Evolutionary conservation across 202 grass and related monocot genomes (phyloP), one percentile per base, ranked within the genome.

Genomic region (Digitaria exilis): DNA sequence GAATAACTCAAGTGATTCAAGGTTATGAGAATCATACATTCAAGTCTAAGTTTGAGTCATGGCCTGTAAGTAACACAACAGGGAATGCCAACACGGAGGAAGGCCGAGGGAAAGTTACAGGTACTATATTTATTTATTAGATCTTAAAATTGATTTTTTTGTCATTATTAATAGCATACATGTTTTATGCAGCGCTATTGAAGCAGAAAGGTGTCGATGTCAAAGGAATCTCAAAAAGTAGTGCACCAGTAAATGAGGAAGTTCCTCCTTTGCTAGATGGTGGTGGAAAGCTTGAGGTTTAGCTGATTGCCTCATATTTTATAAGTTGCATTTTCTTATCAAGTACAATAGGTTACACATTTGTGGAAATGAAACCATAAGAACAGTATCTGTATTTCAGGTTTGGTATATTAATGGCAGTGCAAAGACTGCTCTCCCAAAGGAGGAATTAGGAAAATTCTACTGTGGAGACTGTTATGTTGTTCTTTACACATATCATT

Each of bases 381-480:
- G 44, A 75, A 68, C 22, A 79, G 81, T 55, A 43, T 78, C 76
- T 69, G 51, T 82, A 43, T 86, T 87, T 85, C 79, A 99, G 96
- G 91, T 94, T 74, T 99, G 93, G 93, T 87, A 71, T 82, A 66
- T 99, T 39, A 85, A 92, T 79, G 96, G 67, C 24, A 83, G 73
- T 86, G 75, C 80, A 22, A 99, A 99, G 83, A 90, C 71, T 80
- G 85, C 79, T 82, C 74, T 99, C 69, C 81, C 71, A 68, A 94
- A 94, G 73, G 91, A 93, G 73, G 96, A 96, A 56, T 67, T 86
- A 58, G 91, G 91, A 78, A 99, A 94, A 84, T 96, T 99, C 42
- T 90, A 96, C 65, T 86, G 87, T 6, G 93, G 96, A 77, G 96
- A 99, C 74, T 99, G 96, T 80, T 99, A 90, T 86, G 81, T 99